phyloP scores from a whole-genome alignment of 805 yeast genomes.

The Komagataella populi region DNA sequence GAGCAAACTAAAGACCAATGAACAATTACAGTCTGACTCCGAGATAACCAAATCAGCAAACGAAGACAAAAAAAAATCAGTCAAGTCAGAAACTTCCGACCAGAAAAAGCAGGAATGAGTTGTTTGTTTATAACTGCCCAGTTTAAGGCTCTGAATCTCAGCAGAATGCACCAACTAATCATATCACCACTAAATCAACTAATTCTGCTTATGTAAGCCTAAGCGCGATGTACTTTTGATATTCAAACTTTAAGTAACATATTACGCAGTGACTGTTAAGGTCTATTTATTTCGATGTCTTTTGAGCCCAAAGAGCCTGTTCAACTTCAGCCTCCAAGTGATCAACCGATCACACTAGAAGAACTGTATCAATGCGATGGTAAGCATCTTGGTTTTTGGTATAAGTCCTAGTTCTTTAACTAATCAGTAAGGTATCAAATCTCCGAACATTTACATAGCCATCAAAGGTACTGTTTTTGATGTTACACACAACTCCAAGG shows the following conservation, averaged over 20 bases:
- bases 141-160: not conserved
- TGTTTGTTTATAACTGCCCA: not conserved
- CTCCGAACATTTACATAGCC: slow-evolving; percentile 48
- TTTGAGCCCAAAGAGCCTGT: slow-evolving; percentile 46
- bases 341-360: slow-evolving; percentile 25
- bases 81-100: slow-evolving; percentile 2
- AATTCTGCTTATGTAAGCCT: not conserved
- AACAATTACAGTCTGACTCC: slow-evolving; percentile 21
- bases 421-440: slow-evolving; percentile 20
- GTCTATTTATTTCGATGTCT: not conserved
- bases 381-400: slow-evolving; percentile 7
- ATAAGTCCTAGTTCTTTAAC: not conserved
- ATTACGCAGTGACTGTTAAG: not conserved
- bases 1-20: slow-evolving; percentile 25
- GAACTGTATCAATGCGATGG: slow-evolving; percentile 35
- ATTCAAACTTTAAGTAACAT: slow-evolving; percentile 8
- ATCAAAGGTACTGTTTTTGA: slow-evolving; percentile 71
- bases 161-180: not conserved
- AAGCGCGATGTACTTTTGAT: not conserved
- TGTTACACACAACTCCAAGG: slow-evolving; percentile 49
- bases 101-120: not conserved
- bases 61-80: slow-evolving; percentile 9
- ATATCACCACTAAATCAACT: not conserved
- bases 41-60: slow-evolving; percentile 3
- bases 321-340: slow-evolving; percentile 34